Percentiles rank a stretch among this genome's conserved stretches.
Conservation (phyloP, 176 grass and related monocot species). For the Aegilops longissima region DNA sequence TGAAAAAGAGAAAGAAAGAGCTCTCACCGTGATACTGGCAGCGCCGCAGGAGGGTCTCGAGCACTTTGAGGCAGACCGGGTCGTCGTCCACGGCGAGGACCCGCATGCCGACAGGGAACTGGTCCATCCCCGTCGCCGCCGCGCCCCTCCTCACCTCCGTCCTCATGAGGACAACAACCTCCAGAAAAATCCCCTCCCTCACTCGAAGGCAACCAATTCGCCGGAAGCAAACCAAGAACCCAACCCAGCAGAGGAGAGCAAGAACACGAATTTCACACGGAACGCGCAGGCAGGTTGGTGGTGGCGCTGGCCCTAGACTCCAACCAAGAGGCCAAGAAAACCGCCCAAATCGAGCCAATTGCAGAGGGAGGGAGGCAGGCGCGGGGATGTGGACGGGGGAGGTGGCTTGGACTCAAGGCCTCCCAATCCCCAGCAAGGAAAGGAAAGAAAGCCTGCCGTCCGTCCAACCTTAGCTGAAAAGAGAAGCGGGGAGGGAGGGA, state of each 20-base stretch:
- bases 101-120: slow-evolving; percentile 89
- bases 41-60: slow-evolving; percentile 73
- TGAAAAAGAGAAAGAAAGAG: background rate
- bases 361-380: background rate
- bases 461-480: slow-evolving; percentile 32
- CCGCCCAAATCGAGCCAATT: background rate
- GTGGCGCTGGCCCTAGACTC: background rate
- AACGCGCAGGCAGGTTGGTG: background rate
- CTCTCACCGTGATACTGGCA: slow-evolving; percentile 80
- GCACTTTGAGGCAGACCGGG: slow-evolving; percentile 74
- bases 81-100: slow-evolving; percentile 94
- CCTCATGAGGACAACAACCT: slow-evolving; percentile 15
- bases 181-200: background rate
- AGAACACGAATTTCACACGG: slow-evolving; percentile 6
- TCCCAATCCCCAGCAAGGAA: slow-evolving; percentile 54
- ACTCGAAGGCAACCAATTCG: background rate
- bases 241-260: background rate
- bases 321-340: slow-evolving; percentile 27
- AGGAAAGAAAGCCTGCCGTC: slow-evolving; percentile 24
- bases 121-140: slow-evolving; percentile 39
- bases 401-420: slow-evolving; percentile 27
- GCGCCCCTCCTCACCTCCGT: slow-evolving; percentile 24
- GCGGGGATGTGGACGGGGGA: slow-evolving; percentile 42
- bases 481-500: slow-evolving; percentile 5
- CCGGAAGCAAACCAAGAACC: background rate